Evolutionary conservation across 2,329 filamentous ascomycete species (phyloP), one percentile per base, ranked within the genome.

Genomic region (Sphaerulina musiva): DNA sequence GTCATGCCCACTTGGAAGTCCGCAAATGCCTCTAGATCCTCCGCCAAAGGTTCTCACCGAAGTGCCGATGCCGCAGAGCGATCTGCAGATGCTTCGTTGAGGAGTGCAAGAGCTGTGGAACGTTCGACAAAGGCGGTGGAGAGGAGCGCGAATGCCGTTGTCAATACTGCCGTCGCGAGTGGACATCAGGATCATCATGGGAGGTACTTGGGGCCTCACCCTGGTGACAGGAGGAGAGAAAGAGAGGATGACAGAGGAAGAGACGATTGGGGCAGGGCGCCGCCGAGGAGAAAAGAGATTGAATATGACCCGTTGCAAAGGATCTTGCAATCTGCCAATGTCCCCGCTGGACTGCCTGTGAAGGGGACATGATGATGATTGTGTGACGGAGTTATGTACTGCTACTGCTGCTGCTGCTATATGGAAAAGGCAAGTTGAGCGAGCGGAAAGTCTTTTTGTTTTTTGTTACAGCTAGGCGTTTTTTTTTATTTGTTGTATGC

Each of bases 181-280:
- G 60, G 60, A 29, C 58, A 62, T 39, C 54, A 57, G 48, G 60
- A 62, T 38, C 58, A 62, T 51, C 54, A 48, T 34, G 60, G 60
- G 23, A 45, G 58, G 41, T 62, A 62, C 48, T 38, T 50, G 32
- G 60, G 60, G 4, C 54, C 57, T 5, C 12, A 23, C 6, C 42
- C 50, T 14, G 51, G 51, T 38, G 31, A 29, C 14, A 52, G 32
- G 50, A 52, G 45, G 31, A 34, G 45, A 42, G 26, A 11, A n/a
- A 32, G 51, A 39, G 53, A 48, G 51, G 39, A 48, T 17, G 44
- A 39, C 42, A 34, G 45, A 48, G 48, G 48, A 31, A 14, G 17
- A 38, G 42, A 20, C 6, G 48, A 29, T 40, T 40, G 46, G 17
- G 23, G 46, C 32, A 36, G 46, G 12, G 4, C 17, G 6, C 41